These are phyloP conservation scores for Carpinus viminea DNA, from an alignment of 306 rosid genomes.

Conservation along the genomic window DNA sequence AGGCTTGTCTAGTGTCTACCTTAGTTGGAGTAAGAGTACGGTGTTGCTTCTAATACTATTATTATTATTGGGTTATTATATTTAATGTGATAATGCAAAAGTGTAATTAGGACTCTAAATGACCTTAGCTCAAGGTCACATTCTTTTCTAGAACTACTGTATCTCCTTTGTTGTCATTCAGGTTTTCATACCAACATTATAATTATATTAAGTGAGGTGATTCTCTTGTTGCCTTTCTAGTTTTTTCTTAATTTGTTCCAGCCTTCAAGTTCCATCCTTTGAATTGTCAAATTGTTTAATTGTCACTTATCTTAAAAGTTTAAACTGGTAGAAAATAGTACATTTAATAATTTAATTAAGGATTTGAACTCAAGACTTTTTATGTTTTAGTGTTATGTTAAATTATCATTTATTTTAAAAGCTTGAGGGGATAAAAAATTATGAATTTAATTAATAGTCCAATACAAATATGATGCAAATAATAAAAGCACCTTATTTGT, in stretches of 20 bases:
- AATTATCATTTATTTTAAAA: too few species aligned
- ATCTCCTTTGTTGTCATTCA: conserved; percentile 31
- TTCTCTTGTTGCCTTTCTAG: conserved; percentile 16
- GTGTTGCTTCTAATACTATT: conserved; percentile 33
- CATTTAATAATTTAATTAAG: too few species aligned
- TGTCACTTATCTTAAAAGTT: too few species aligned
- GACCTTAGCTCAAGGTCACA: conserved; percentile 95
- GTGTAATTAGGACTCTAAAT: conserved; percentile 28
- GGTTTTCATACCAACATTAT: conserved; percentile 13
- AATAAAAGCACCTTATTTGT: too few species aligned
- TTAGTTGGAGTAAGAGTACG: conserved; percentile 21
- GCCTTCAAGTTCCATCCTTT: neutral
- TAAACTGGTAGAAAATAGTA: too few species aligned
- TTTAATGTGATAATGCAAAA: conserved; percentile 22
- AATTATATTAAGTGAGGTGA: conserved; percentile 30
- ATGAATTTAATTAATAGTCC: too few species aligned
- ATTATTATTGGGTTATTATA: conserved; percentile 25
- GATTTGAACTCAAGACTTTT: too few species aligned
- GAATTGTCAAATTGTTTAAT: neutral
- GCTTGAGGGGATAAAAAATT: too few species aligned
- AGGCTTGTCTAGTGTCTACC: too few species aligned
- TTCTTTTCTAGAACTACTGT: conserved; percentile 55
- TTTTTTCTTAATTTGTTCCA: conserved; percentile 13
- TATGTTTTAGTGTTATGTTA: too few species aligned
- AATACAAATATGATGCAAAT: too few species aligned